phyloP scores from a whole-genome alignment of 176 grass and related monocot genomes.

The Carex pumila region DNA sequence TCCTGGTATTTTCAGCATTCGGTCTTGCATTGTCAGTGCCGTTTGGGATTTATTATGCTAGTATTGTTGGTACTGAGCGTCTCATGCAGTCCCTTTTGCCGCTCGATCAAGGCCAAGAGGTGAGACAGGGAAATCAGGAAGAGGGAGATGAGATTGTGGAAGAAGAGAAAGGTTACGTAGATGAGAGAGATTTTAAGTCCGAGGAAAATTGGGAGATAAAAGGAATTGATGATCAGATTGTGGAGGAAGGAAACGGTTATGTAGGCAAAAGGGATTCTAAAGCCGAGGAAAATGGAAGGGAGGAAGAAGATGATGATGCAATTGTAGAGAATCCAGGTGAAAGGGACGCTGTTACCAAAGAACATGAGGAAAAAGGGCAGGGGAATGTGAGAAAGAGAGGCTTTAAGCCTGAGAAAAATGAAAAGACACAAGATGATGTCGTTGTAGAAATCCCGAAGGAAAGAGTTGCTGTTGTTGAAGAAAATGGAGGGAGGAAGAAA shows the following conservation, averaged over 20 bases:
- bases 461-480: background rate
- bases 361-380: background rate
- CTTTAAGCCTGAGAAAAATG: background rate
- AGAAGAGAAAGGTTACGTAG: background rate
- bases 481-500: background rate
- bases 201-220: background rate
- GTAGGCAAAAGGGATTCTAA: background rate
- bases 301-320: background rate
- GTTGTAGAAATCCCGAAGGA: background rate
- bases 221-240: background rate
- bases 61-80: background rate
- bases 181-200: background rate
- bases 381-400: background rate
- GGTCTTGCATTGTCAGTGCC: slow-evolving; percentile 13
- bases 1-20: slow-evolving; percentile 17
- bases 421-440: background rate
- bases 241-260: background rate
- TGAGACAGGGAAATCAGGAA: background rate
- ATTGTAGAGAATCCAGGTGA: background rate
- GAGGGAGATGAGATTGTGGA: background rate
- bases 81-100: slow-evolving; percentile 18
- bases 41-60: slow-evolving; percentile 9
- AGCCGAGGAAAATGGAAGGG: background rate
- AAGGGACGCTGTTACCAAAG: background rate
- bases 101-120: background rate